Evolutionary conservation across 345 rosid genomes (phyloP).

Genomic region (Sisymbrium altissimum): DNA sequence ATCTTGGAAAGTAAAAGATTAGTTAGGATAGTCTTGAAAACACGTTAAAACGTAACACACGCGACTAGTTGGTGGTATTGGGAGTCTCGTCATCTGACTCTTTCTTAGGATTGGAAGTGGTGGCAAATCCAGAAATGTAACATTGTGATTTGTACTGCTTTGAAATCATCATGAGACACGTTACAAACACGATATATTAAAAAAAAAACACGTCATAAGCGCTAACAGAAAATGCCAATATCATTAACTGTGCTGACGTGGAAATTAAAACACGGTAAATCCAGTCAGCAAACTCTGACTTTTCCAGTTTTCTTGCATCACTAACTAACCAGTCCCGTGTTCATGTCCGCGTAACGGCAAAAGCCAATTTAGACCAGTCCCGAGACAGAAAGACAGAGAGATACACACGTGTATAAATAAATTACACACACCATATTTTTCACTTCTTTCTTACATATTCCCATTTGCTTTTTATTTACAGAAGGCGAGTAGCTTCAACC

Average conservation of each 20-base stretch:
- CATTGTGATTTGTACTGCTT: background rate
- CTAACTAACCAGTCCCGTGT: background rate
- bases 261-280: constrained; percentile 16
- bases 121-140: background rate
- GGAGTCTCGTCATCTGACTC: background rate
- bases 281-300: constrained; percentile 13
- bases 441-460: background rate
- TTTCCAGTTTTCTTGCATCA: background rate
- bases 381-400: background rate
- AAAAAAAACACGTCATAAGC: background rate
- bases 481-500: constrained; percentile 22
- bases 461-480: background rate
- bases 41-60: background rate
- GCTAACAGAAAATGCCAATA: background rate
- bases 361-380: constrained; percentile 16
- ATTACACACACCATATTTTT: background rate
- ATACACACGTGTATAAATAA: background rate
- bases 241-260: constrained; percentile 16
- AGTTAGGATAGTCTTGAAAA: background rate
- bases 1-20: background rate
- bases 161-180: background rate
- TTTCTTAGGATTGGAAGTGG: background rate
- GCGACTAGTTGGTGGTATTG: background rate
- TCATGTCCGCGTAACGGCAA: constrained; percentile 22
- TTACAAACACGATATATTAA: background rate